Evolutionary conservation across 2,329 filamentous ascomycete genomes (phyloP).

Genomic region (Ceratocystis albifundus): DNA sequence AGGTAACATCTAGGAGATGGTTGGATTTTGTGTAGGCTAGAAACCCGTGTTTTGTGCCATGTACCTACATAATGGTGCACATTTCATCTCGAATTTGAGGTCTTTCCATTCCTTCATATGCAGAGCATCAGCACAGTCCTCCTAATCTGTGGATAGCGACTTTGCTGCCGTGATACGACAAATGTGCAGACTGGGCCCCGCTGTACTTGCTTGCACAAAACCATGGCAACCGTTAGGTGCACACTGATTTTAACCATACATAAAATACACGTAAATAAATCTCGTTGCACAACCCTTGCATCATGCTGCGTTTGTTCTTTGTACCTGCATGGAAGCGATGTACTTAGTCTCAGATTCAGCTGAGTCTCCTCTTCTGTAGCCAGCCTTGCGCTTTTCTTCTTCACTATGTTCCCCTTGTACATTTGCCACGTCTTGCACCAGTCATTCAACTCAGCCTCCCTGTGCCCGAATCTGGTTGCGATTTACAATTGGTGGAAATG

Average conservation of each 20-base stretch:
- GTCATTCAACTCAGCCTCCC: not conserved
- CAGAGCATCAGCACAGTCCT: constrained; percentile 7
- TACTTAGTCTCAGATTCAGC: constrained; percentile 8
- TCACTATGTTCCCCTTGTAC: not conserved
- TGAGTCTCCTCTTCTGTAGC: not conserved
- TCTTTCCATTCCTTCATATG: not conserved
- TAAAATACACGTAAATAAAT: not conserved
- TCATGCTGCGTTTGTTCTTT: not conserved
- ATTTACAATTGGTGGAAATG: not conserved
- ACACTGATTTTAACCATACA: not conserved
- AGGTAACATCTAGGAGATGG: not conserved
- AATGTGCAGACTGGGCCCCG: not conserved
- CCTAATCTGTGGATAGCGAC: not conserved
- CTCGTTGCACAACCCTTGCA: not conserved
- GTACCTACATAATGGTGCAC: not conserved
- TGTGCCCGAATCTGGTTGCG: not conserved
- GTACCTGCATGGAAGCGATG: constrained; percentile 11
- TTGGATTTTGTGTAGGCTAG: not conserved
- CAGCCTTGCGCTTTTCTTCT: not conserved
- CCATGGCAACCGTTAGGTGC: not conserved
- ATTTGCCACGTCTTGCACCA: constrained; percentile 3
- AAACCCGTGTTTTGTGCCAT: not conserved
- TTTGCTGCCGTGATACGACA: constrained; percentile 7
- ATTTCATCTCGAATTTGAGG: not conserved
- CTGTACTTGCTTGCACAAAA: not conserved